Conservation (phyloP, 768 basidiomycete species). For the Dioszegia crocea region DNA sequence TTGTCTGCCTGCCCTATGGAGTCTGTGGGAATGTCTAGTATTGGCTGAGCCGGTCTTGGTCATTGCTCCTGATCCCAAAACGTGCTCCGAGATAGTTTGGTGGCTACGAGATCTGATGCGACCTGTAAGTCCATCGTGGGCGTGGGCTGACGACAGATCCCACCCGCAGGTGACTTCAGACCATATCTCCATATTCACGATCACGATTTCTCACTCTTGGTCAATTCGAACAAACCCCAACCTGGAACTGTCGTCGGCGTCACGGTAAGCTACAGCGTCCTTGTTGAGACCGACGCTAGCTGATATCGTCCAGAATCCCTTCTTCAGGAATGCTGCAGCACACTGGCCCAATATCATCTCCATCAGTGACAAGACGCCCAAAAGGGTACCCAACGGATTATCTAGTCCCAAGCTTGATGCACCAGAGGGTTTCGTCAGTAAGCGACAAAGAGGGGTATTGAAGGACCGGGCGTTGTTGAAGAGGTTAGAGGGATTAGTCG, state of each 20-base stretch:
- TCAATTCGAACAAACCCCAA: slow-evolving; percentile 63
- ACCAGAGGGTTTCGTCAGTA: slow-evolving; percentile 45
- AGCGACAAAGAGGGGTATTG: slow-evolving; percentile 73
- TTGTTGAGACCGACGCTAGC: background rate
- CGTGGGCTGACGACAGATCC: slow-evolving; percentile 58
- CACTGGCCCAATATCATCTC: slow-evolving; percentile 51
- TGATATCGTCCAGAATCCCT: slow-evolving; percentile 44
- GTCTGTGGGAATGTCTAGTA: slow-evolving; percentile 83
- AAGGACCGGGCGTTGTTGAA: slow-evolving; percentile 75
- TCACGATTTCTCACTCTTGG: slow-evolving; percentile 66
- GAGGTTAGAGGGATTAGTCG: slow-evolving; percentile 57
- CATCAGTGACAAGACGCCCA: slow-evolving; percentile 22
- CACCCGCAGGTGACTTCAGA: slow-evolving; percentile 75
- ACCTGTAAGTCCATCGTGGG: slow-evolving; percentile 58
- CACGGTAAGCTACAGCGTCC: slow-evolving; percentile 27
- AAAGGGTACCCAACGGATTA: slow-evolving; percentile 11
- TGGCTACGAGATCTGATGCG: slow-evolving; percentile 82
- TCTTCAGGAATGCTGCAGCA: slow-evolving; percentile 49
- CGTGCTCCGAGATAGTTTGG: slow-evolving; percentile 78
- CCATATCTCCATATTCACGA: slow-evolving; percentile 98
- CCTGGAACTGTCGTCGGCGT: slow-evolving; percentile 48
- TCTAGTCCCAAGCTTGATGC: slow-evolving; percentile 25
- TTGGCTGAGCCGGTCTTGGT: slow-evolving; percentile 85
- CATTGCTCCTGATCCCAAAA: slow-evolving; percentile 72
- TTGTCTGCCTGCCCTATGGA: slow-evolving; percentile 52